These are phyloP conservation scores for Sedum album DNA, from an alignment of 164 flowering plant species.

Conservation along the genomic window DNA sequence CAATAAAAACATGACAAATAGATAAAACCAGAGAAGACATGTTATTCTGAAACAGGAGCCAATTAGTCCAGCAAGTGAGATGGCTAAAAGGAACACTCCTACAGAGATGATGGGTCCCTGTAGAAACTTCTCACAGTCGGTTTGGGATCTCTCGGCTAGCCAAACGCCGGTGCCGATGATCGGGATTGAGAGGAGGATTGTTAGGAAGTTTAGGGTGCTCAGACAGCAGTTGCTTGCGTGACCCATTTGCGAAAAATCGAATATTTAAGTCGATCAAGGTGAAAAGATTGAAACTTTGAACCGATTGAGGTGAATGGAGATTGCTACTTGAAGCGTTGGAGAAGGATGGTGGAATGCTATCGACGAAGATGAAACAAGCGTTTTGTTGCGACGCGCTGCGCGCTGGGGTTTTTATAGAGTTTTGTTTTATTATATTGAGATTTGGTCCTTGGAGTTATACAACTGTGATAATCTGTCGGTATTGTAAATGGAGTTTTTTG, in stretches of 20 bases:
- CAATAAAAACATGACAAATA: too few relatives aligned
- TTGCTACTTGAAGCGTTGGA: too few relatives aligned
- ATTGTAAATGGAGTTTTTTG: too few relatives aligned
- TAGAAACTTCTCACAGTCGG: constrained; percentile 37
- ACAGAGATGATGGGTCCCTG: constrained; percentile 33
- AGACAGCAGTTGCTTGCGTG: constrained; percentile 24
- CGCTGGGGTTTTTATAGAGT: not conserved
- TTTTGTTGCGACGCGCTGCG: not conserved
- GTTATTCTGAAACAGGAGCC: constrained; percentile 38
- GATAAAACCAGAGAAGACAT: constrained; percentile 46
- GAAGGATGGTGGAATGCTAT: too few relatives aligned
- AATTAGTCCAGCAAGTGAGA: constrained; percentile 50
- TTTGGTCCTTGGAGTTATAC: not conserved
- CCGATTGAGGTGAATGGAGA: not conserved
- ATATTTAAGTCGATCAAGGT: constrained; percentile 1
- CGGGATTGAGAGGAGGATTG: constrained; percentile 53
- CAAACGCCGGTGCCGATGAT: constrained; percentile 54
- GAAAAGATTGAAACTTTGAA: not conserved
- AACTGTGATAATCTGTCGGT: not conserved
- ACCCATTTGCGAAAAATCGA: constrained; percentile 16
- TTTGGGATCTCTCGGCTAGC: constrained; percentile 32
- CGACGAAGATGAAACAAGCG: too few relatives aligned
- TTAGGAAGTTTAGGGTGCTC: constrained; percentile 47
- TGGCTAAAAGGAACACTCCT: constrained; percentile 38
- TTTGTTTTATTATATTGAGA: not conserved